phyloP scores from a whole-genome alignment of 169 alveolate genomes.

The Eimeria maxima region DNA sequence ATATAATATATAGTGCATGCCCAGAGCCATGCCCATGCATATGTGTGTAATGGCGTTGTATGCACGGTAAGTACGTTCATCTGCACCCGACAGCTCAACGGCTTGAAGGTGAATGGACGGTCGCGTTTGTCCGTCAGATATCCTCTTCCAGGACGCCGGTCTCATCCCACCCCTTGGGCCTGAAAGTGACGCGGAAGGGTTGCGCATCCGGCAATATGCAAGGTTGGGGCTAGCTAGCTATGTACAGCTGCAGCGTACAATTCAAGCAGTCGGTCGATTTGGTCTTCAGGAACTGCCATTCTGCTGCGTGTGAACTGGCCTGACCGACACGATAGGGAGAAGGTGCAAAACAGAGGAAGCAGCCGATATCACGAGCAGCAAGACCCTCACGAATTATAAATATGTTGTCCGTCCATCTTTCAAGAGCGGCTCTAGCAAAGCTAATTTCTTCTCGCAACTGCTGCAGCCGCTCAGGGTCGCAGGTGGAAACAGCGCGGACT shows the following conservation, averaged over 20 bases:
- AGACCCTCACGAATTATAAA: slow-evolving; percentile 43
- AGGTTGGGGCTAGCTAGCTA: not conserved
- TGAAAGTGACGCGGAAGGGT: not conserved
- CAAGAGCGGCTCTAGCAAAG: slow-evolving; percentile 49
- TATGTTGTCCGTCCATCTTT: slow-evolving; percentile 79
- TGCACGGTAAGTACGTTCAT: too few species aligned
- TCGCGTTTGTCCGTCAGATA: too few species aligned
- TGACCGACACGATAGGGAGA: not conserved
- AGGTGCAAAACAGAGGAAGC: not conserved
- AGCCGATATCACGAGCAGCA: not conserved
- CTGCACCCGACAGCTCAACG: too few species aligned
- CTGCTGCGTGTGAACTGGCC: slow-evolving; percentile 71
- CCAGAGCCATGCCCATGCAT: too few species aligned
- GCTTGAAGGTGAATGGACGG: too few species aligned
- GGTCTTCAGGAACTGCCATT: slow-evolving; percentile 53
- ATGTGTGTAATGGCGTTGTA: too few species aligned
- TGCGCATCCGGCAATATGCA: not conserved
- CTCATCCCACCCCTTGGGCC: too few species aligned
- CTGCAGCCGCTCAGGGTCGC: slow-evolving; percentile 7
- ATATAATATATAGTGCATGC: too few species aligned
- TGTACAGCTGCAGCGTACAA: slow-evolving; percentile 48
- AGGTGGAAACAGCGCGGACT: not conserved
- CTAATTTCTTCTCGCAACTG: slow-evolving; percentile 27
- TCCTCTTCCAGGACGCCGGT: too few species aligned
- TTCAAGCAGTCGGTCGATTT: slow-evolving; percentile 53